Evolutionary conservation across 1,284 basidiomycete species (phyloP), one percentile per base, ranked within the genome.

Genomic region (Xanthoconium separans): DNA sequence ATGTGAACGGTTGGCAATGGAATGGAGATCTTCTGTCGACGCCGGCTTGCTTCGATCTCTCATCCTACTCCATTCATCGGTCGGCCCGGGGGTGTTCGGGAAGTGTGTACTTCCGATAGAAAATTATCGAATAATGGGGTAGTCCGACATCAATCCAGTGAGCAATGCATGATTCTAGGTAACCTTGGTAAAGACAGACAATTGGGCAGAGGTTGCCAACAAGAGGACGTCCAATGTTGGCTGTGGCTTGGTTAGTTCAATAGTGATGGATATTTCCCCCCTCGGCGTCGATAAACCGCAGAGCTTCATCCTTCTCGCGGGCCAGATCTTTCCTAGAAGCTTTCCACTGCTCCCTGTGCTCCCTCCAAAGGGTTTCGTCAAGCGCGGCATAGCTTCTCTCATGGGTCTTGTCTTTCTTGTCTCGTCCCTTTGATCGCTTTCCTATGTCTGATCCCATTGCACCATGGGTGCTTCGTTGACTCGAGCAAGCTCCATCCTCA

Each of bases 401-500:
- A 40, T 55, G 51, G 56, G 30, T 43, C 66, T 60, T 63, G 44
- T 48, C 44, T 62, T 68, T 62, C 56, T 60, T 58, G 53, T 65
- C 59, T 11, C 73, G 68, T 16, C 66, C 56, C 31, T 58, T 71
- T n/a, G 69, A 66, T 55, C 79, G 73, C 63, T 87, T 86, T 8
- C 84, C 83, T 48, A 86, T 82, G 58, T 86, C 83, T n/a, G 73
- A 70, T 18, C 77, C 77, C 53, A 65, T 44, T 60, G 58, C 37
- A 54, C 65, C 18, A 60, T 61, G 59, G 4, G 44, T 30, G 18
- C 8, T 50, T 16, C 51, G 50, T 22, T 47, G 46, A 15, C 46
- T 52, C 5, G 45, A 50, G 15, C 36, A 30, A 4, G 67, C 58
- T 56, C 69, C 75, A 45, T 64, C 67, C 43, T 67, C 66, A 18